These are phyloP conservation scores for Patellifolia procumbens DNA, from an alignment of 179 eudicot genomes.

Conservation along the genomic window DNA sequence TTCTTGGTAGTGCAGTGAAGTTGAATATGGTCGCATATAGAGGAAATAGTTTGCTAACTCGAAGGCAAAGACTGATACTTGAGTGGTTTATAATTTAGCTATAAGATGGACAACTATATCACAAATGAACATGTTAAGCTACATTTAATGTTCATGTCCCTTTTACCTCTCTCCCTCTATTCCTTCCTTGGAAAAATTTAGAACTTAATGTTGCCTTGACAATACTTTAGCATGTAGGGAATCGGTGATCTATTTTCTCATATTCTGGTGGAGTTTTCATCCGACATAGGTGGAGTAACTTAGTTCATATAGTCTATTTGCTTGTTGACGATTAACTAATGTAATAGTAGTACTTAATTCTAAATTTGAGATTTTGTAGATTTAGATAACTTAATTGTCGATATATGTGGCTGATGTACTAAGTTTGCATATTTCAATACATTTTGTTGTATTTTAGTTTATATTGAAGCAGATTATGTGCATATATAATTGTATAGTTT, in stretches of 20 bases:
- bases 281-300: too few species aligned
- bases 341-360: too few species aligned
- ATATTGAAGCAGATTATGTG: too few species aligned
- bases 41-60: slow-evolving; percentile 33
- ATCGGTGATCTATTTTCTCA: neutral
- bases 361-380: too few species aligned
- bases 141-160: slow-evolving; percentile 35
- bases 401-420: too few species aligned
- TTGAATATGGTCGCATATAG: slow-evolving; percentile 21
- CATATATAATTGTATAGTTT: too few species aligned
- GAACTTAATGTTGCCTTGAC: slow-evolving; percentile 17
- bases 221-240: neutral
- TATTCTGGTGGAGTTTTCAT: neutral
- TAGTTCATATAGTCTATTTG: too few species aligned
- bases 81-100: slow-evolving; percentile 19
- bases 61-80: slow-evolving; percentile 26
- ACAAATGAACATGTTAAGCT: slow-evolving; percentile 19
- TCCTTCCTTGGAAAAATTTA: neutral
- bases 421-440: too few species aligned
- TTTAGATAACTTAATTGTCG: too few species aligned
- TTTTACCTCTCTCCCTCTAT: neutral
- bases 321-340: too few species aligned
- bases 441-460: too few species aligned
- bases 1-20: slow-evolving; percentile 23
- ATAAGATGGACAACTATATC: slow-evolving; percentile 17